Percentiles rank a stretch among this genome's conserved stretches.
Conservation (phyloP, 495 filamentous ascomycete genomes). For the Astrocystis sublimbata region DNA sequence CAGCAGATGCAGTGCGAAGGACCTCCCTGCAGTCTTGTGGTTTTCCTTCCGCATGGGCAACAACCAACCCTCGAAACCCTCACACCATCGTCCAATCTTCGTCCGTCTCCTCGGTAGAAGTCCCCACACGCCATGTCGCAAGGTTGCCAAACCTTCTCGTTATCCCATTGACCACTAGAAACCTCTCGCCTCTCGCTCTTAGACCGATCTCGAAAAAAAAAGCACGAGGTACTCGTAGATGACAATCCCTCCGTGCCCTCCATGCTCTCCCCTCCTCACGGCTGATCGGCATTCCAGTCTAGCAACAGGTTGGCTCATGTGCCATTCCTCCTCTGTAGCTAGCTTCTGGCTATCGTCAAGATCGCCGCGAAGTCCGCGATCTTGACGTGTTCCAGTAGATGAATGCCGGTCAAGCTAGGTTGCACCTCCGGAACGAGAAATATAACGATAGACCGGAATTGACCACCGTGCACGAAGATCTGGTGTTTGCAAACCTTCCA, state of each 20-base stretch:
- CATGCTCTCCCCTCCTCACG: neutral
- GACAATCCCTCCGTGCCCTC: conserved; percentile 15
- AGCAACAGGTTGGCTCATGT: conserved; percentile 4
- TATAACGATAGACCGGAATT: neutral
- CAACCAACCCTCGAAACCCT: conserved; percentile 1
- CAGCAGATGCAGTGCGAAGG: conserved; percentile 6
- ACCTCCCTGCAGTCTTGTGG: conserved; percentile 1
- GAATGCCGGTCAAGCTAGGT: neutral
- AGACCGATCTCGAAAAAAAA: conserved; percentile 12
- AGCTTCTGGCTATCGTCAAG: conserved; percentile 4
- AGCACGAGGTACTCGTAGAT: conserved; percentile 1
- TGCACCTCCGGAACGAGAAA: neutral
- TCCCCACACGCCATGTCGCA: conserved; percentile 15
- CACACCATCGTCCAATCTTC: conserved; percentile 2
- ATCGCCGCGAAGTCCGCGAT: neutral
- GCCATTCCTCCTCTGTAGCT: neutral
- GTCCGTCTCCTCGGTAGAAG: neutral
- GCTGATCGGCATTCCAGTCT: conserved; percentile 16
- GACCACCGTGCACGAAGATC: neutral
- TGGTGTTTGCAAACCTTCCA: conserved; percentile 3
- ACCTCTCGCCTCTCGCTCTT: conserved; percentile 1
- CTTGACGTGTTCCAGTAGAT: conserved; percentile 14
- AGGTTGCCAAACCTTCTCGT: conserved; percentile 11
- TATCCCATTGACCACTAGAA: conserved; percentile 16
- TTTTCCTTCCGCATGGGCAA: conserved; percentile 2